A percentile compares a stretch with the other conserved stretches of the same genome.
These are phyloP conservation scores for Histomonas meleagridis DNA, from an alignment of 208 protist species.

Conservation along the genomic window DNA sequence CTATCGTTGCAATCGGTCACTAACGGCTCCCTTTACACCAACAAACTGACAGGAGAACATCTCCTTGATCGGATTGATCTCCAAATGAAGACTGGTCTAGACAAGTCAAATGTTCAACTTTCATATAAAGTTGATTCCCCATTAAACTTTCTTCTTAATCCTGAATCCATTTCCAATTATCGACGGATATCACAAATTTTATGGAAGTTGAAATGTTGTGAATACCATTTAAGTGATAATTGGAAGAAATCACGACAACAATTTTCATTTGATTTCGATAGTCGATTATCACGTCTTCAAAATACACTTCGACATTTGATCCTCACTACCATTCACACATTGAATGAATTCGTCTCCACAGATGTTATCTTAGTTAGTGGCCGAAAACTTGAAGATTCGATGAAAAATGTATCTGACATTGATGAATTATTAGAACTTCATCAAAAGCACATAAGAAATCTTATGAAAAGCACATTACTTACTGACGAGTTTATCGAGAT, in stretches of 20 bases:
- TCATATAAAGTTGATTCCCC: not conserved
- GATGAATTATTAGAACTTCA: not conserved
- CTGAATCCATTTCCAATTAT: not conserved
- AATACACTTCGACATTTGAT: no score
- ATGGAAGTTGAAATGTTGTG: conserved; percentile 3
- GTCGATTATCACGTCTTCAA: no score
- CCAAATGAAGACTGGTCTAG: not conserved
- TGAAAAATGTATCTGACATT: not conserved
- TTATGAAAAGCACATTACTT: not conserved
- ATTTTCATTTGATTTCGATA: not conserved
- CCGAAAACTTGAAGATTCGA: not conserved
- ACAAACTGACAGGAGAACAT: not conserved
- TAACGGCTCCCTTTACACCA: not conserved
- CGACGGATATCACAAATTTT: not conserved
- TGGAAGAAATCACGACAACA: not conserved
- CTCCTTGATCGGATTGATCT: not conserved
- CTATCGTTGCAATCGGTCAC: not conserved
- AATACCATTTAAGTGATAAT: not conserved
- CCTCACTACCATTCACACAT: no score
- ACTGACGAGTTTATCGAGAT: not conserved
- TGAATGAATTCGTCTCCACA: not conserved
- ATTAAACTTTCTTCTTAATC: not conserved
- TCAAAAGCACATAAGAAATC: not conserved
- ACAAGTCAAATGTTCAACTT: not conserved
- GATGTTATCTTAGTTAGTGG: not conserved